Evolutionary conservation across 371 early-diverging fungal species (phyloP), one percentile per base, ranked within the genome.

Genomic region (Mortierella sp.): DNA sequence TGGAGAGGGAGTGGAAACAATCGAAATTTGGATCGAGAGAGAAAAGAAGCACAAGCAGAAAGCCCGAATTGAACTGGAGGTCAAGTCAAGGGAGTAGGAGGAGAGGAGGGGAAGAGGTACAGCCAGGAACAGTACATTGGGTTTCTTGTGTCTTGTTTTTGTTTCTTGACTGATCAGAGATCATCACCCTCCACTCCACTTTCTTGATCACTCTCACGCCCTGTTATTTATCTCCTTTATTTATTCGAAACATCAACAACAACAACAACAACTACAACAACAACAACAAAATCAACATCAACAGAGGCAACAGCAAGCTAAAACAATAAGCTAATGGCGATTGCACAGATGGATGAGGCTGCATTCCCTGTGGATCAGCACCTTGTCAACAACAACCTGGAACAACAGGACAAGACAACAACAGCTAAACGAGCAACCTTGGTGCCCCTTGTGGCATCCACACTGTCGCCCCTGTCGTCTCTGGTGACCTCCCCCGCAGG

Each of bases 381-480:
- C 57, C 26, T 19, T 4, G 38, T 68, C 42, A 19, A 38, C 42
- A 19, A 31, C 16, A 63, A 34, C 24, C 1, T 3, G 13, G 58
- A 58, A 68, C 28, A 60, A 7, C 28, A 31, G 34, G 44, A 68
- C 38, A 60, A 38, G 54, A 70, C 57, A 4, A 48, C 75, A 16
- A 48, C 26, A 48, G 76, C 78, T 48, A 80, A 63, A 76, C 73
- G 65, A 44, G 79, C 81, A 3, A 31, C 52, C 0, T 70, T 84
- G 19, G 44, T 81, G 44, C 81, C 81, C 38, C 74, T 57, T 28
- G 31, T 83, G 19, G 68, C 80, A 28, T 76, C 83, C 19, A 72
- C 76, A 0, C 75, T 74, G 10, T 75, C 72, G 24, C 75, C 80
- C 57, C 45, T 75, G 26, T 58, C 77, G 26, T 75, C 76, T 10